These are phyloP conservation scores for Barnettozyma hawaiiensis DNA, from an alignment of 1,139 yeast species.

Conservation along the genomic window DNA sequence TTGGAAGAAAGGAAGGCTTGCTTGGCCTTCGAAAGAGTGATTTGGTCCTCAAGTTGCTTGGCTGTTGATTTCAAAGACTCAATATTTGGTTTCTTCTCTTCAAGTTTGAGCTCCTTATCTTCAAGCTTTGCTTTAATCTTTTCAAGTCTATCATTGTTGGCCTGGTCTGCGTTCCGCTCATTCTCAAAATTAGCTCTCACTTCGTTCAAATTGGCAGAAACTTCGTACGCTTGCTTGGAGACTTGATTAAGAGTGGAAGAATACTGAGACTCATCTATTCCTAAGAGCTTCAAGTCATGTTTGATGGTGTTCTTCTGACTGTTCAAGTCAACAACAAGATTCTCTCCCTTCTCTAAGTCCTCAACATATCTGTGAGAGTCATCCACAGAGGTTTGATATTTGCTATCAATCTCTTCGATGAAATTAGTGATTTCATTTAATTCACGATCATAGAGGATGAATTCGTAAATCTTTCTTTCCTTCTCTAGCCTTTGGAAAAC, in stretches of 20 bases:
- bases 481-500: slow-evolving; percentile 64
- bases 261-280: slow-evolving; percentile 47
- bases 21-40: slow-evolving; percentile 42
- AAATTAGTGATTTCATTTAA: slow-evolving; percentile 53
- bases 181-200: slow-evolving; percentile 27
- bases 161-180: slow-evolving; percentile 24
- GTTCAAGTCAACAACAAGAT: slow-evolving; percentile 37
- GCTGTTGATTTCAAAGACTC: slow-evolving; percentile 39
- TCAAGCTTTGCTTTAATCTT: slow-evolving; percentile 33
- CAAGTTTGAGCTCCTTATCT: slow-evolving; percentile 38
- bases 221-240: slow-evolving; percentile 33
- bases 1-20: slow-evolving; percentile 68
- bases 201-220: slow-evolving; percentile 29
- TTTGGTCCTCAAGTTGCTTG: slow-evolving; percentile 33
- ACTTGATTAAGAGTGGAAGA: slow-evolving; percentile 43
- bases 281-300: slow-evolving; percentile 38
- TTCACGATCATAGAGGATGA: slow-evolving; percentile 74
- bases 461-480: slow-evolving; percentile 67
- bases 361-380: slow-evolving; percentile 36
- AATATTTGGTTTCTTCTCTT: slow-evolving; percentile 41
- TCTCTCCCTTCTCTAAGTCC: slow-evolving; percentile 46
- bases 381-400: slow-evolving; percentile 46
- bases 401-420: slow-evolving; percentile 57
- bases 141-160: slow-evolving; percentile 26
- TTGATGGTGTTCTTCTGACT: slow-evolving; percentile 26